These are phyloP conservation scores for Hemisphaericaspora nanyangensis DNA, from an alignment of 805 yeast genomes.

Conservation along the genomic window DNA sequence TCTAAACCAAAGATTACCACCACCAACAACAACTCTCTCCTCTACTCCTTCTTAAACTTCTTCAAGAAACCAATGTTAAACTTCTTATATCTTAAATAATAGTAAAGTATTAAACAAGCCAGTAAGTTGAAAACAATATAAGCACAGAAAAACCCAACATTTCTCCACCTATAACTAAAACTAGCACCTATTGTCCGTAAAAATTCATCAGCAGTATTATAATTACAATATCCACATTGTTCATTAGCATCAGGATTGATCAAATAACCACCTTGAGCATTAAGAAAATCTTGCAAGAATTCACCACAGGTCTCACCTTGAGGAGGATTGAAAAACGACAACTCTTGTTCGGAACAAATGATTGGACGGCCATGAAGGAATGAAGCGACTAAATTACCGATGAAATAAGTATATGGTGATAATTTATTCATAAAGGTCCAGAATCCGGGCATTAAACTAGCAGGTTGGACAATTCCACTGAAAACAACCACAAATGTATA, in stretches of 20 bases:
- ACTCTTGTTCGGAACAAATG: conserved; percentile 25
- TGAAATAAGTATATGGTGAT: conserved; percentile 70
- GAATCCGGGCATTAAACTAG: conserved; percentile 63
- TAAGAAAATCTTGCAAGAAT: conserved; percentile 45
- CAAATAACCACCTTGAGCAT: conserved; percentile 52
- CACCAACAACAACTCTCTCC: no score
- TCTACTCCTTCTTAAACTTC: neutral
- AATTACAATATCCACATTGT: conserved; percentile 49
- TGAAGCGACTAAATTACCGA: conserved; percentile 50
- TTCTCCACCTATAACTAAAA: conserved; percentile 59
- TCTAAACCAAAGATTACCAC: no score
- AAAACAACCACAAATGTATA: conserved; percentile 59
- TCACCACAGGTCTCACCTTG: conserved; percentile 60
- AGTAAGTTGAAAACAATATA: conserved; percentile 48
- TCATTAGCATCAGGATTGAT: conserved; percentile 46
- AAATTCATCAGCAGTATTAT: conserved; percentile 44
- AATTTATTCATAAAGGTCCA: conserved; percentile 81
- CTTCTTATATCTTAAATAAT: conserved; percentile 8
- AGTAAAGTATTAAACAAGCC: conserved; percentile 8
- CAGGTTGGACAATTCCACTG: conserved; percentile 66
- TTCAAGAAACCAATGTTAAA: neutral
- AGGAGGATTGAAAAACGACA: conserved; percentile 37
- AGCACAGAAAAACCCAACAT: conserved; percentile 58
- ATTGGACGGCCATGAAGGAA: conserved; percentile 48
- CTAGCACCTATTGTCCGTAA: conserved; percentile 40